Percentiles rank a stretch among this genome's conserved stretches.
Evolutionary conservation across 2,329 filamentous ascomycete genomes (phyloP).

Genomic region (Waltergamsia citrina): DNA sequence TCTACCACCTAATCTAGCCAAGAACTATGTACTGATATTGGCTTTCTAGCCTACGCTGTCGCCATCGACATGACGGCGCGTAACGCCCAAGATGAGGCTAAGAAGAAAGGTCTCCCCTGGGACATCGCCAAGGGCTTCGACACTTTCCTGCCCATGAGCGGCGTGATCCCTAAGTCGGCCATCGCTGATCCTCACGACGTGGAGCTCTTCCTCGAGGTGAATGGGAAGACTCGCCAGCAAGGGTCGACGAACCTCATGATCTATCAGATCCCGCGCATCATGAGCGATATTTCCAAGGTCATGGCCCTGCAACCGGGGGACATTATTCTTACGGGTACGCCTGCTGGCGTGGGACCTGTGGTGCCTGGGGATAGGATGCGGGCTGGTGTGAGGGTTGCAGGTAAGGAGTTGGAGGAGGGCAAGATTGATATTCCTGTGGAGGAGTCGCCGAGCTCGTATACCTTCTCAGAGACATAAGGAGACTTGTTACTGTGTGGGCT

Average conservation of each 20-base stretch:
- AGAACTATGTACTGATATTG: slow-evolving; percentile 3
- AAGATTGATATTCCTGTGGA: slow-evolving; percentile 75
- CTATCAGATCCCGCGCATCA: slow-evolving; percentile 76
- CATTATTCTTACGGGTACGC: slow-evolving; percentile 91
- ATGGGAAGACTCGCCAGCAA: slow-evolving; percentile 66
- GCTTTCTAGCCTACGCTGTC: slow-evolving; percentile 65
- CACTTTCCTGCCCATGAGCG: slow-evolving; percentile 84
- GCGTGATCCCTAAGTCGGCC: slow-evolving; percentile 67
- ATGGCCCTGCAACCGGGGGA: slow-evolving; percentile 92
- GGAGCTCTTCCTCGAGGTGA: slow-evolving; percentile 79
- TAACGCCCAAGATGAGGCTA: slow-evolving; percentile 92
- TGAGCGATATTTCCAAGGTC: slow-evolving; percentile 87
- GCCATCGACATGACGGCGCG: slow-evolving; percentile 96
- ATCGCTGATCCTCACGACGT: slow-evolving; percentile 84
- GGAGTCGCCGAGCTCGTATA: slow-evolving; percentile 69
- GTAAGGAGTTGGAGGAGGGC: slow-evolving; percentile 77
- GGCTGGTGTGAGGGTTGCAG: slow-evolving; percentile 69
- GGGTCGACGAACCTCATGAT: slow-evolving; percentile 94
- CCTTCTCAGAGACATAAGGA: slow-evolving; percentile 61
- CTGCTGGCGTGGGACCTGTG: slow-evolving; percentile 87
- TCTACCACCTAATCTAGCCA: neutral
- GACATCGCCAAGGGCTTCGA: slow-evolving; percentile 96
- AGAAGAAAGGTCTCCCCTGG: slow-evolving; percentile 92
- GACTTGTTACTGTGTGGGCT: too few species aligned
- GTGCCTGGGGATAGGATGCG: slow-evolving; percentile 79